Evolutionary conservation across 192 early-diverging fungal genomes (phyloP).

Genomic region (Podila epicladia): DNA sequence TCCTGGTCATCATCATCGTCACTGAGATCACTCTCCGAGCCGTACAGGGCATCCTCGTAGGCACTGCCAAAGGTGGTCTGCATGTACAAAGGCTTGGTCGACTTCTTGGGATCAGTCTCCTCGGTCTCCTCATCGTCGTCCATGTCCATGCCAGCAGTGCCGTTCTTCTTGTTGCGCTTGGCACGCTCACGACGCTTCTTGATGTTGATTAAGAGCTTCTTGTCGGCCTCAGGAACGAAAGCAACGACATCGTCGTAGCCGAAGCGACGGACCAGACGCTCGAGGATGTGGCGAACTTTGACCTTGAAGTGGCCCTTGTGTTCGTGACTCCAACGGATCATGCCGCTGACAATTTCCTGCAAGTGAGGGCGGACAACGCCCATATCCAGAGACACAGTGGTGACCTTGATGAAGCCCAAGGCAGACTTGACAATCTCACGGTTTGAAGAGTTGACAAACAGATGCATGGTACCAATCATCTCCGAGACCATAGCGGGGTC

Average conservation of each 20-base stretch:
- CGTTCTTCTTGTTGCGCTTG: constrained; percentile 77
- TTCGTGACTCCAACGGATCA: constrained; percentile 86
- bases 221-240: constrained; percentile 86
- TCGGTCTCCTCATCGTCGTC: constrained; percentile 59
- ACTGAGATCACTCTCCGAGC: constrained; percentile 91
- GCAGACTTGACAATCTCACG: constrained; percentile 92
- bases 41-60: constrained; percentile 92
- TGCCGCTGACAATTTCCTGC: constrained; percentile 72
- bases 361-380: constrained; percentile 78
- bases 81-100: constrained; percentile 56
- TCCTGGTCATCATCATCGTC: constrained; percentile 76
- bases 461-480: constrained; percentile 81
- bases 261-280: constrained; percentile 89
- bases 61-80: constrained; percentile 75
- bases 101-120: constrained; percentile 39
- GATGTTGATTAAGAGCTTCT: constrained; percentile 92
- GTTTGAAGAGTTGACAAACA: constrained; percentile 83
- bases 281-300: constrained; percentile 92
- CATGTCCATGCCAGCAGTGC: constrained; percentile 47
- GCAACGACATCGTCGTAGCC: constrained; percentile 82
- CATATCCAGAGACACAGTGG: constrained; percentile 78
- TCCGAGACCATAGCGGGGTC: constrained; percentile 70
- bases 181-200: constrained; percentile 86
- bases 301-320: constrained; percentile 92
- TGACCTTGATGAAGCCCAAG: constrained; percentile 95